Evolutionary conservation across 2,329 filamentous ascomycete species (phyloP), one percentile per base, ranked within the genome.

Genomic region (Colletotrichum tropicicola): DNA sequence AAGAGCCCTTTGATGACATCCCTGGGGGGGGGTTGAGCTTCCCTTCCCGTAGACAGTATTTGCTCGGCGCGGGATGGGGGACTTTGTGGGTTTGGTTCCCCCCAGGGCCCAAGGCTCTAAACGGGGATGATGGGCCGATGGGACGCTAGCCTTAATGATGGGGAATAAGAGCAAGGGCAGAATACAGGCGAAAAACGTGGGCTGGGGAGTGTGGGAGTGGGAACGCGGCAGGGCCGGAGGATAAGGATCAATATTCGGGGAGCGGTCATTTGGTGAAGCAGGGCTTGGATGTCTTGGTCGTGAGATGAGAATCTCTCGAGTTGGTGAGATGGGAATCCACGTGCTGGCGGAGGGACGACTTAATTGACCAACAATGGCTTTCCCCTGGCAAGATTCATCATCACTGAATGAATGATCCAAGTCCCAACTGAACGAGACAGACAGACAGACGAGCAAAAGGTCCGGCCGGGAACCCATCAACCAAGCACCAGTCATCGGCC

Each of bases 101-200:
- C n/a, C n/a, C n/a, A n/a, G 49, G 49, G 32, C 23, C 28, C 21
- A 15, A 13, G 5, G 21, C 13, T 25, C n/a, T 44, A 23, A 32
- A 55, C 39, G 17, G 52, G 19, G 13, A 8, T 43, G 7, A 32
- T 55, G 25, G 37, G 19, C 30, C 19, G 43, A 57, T 19, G 43
- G 54, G 43, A 37, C 54, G 54, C 54, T 57, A 48, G 54, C 54
- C 54, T 57, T 57, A 39, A 39, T 4, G 54, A 57, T 48, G 54
- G 51, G 25, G 51, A 13, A 19, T 44, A 19, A n/a, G 37, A 25
- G 27, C 52, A 6, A 45, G 17, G 54, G 32, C n/a, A 5, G 7
- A 19, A 35, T 15, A 21, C n/a, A 19, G 10, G 10, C 19, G n/a
- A 45, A 21, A 27, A 57, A 57, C 21, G 43, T 48, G 54, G 54